phyloP scores from a whole-genome alignment of 208 protist genomes.

The Leishmania major region DNA sequence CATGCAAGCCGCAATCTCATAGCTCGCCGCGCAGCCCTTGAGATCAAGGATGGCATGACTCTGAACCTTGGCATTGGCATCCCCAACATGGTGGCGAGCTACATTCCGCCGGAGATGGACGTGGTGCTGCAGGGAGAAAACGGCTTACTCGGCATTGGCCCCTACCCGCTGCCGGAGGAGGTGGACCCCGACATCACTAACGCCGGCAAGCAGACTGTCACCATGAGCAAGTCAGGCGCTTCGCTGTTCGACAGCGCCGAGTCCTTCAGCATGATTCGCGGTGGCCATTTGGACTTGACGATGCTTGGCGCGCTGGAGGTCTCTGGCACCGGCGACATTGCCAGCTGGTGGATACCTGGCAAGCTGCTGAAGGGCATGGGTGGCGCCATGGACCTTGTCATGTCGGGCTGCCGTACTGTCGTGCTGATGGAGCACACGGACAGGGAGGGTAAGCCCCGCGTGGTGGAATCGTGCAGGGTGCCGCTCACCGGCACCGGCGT shows the following conservation, averaged over 20 bases:
- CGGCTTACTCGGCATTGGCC: slow-evolving; percentile 86
- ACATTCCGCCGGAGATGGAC: slow-evolving; percentile 62
- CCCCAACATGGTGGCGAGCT: slow-evolving; percentile 90
- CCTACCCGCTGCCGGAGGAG: slow-evolving; percentile 75
- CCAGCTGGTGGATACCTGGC: slow-evolving; percentile 95
- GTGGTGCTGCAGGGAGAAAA: slow-evolving; percentile 91
- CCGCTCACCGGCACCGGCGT: slow-evolving; percentile 78
- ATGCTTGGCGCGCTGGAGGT: slow-evolving; percentile 94
- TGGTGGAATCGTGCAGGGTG: slow-evolving; percentile 77
- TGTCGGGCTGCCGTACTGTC: slow-evolving; percentile 65
- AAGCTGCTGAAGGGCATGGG: slow-evolving; percentile 96
- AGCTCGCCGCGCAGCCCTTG: slow-evolving; percentile 86
- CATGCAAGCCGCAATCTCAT: slow-evolving; percentile 48
- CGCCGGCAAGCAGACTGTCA: slow-evolving; percentile 94
- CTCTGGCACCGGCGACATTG: slow-evolving; percentile 85
- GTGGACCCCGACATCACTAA: slow-evolving; percentile 94
- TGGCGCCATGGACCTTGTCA: slow-evolving; percentile 93
- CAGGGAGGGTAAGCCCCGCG: slow-evolving; percentile 78
- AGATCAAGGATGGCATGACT: slow-evolving; percentile 94
- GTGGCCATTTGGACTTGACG: slow-evolving; percentile 91
- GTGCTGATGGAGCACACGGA: slow-evolving; percentile 95
- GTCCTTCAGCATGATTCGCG: slow-evolving; percentile 96
- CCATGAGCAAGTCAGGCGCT: slow-evolving; percentile 59
- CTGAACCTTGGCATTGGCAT: slow-evolving; percentile 96
- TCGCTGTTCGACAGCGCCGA: slow-evolving; percentile 76